A percentile compares a stretch with the other conserved stretches of the same genome.
phyloP scores from a whole-genome alignment of 2,329 filamentous ascomycete genomes.

The Ceratocystis harringtonii region DNA sequence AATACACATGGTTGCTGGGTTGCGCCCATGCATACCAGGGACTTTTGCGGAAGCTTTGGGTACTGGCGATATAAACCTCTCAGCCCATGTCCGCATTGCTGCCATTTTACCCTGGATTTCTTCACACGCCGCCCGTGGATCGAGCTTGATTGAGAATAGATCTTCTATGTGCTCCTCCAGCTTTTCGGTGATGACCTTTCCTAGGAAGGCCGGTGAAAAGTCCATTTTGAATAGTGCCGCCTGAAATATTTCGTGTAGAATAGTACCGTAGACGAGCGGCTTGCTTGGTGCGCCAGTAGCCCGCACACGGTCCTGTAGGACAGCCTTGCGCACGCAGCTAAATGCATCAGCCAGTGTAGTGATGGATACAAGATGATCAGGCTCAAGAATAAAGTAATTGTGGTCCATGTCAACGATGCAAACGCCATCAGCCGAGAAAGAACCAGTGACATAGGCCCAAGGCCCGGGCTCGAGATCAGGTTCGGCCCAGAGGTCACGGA shows the following conservation, averaged over 20 bases:
- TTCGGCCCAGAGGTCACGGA: conserved; percentile 77
- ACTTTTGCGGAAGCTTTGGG: conserved; percentile 59
- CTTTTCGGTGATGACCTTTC: conserved; percentile 49
- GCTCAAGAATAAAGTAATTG: conserved; percentile 81
- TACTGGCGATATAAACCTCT: conserved; percentile 56
- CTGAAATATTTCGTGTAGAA: conserved; percentile 92
- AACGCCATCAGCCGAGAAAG: conserved; percentile 50
- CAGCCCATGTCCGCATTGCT: conserved; percentile 70
- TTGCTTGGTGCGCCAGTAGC: conserved; percentile 67
- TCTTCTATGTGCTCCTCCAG: conserved; percentile 73
- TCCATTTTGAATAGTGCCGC: conserved; percentile 68
- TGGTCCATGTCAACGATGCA: conserved; percentile 70
- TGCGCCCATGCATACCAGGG: conserved; percentile 56
- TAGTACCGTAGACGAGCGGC: conserved; percentile 78
- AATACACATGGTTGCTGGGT: conserved; percentile 66
- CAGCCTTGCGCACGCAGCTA: conserved; percentile 74
- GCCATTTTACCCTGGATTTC: conserved; percentile 72
- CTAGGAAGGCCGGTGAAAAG: conserved; percentile 60
- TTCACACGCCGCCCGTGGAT: conserved; percentile 55
- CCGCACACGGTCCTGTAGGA: conserved; percentile 89
- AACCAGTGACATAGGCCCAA: conserved; percentile 75
- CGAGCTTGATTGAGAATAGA: conserved; percentile 72
- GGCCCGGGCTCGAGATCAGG: conserved; percentile 59
- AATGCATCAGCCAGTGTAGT: conserved; percentile 97
- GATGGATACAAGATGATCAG: conserved; percentile 86